Evolutionary conservation across 495 filamentous ascomycete genomes (phyloP).

Genomic region (Neurospora discreta): DNA sequence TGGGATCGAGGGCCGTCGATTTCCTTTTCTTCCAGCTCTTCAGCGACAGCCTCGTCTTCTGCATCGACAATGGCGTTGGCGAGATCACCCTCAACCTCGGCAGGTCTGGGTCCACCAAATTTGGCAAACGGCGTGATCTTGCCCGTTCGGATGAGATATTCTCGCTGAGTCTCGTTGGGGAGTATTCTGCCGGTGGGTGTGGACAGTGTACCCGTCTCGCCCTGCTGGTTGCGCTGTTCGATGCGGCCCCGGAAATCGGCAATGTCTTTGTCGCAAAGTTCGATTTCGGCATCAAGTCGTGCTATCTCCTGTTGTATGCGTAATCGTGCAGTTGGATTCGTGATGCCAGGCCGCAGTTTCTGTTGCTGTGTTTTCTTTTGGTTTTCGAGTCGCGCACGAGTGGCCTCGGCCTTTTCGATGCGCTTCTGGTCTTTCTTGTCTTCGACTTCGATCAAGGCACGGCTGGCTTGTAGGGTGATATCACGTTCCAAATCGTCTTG

Average conservation of each 20-base stretch:
- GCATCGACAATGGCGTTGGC: slow-evolving; percentile 66
- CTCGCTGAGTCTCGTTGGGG: slow-evolving; percentile 70
- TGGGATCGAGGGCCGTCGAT: slow-evolving; percentile 57
- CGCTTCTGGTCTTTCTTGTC: slow-evolving; percentile 81
- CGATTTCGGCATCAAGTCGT: slow-evolving; percentile 49
- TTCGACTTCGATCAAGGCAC: slow-evolving; percentile 66
- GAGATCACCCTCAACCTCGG: slow-evolving; percentile 49
- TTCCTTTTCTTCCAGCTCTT: slow-evolving; percentile 45
- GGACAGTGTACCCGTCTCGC: slow-evolving; percentile 29
- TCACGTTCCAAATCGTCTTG: slow-evolving; percentile 80
- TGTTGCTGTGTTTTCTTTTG: slow-evolving; percentile 33
- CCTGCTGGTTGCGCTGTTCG: slow-evolving; percentile 50
- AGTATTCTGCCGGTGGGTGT: slow-evolving; percentile 36
- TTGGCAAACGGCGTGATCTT: slow-evolving; percentile 94
- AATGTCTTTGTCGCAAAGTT: slow-evolving; percentile 54
- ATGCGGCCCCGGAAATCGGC: slow-evolving; percentile 70
- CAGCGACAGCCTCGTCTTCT: slow-evolving; percentile 46
- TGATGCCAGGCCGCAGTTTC: slow-evolving; percentile 26
- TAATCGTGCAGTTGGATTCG: slow-evolving; percentile 30
- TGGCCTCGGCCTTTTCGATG: slow-evolving; percentile 59
- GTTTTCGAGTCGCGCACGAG: slow-evolving; percentile 41
- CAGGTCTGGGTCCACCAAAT: slow-evolving; percentile 42
- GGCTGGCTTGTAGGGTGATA: slow-evolving; percentile 61
- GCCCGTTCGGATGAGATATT: slow-evolving; percentile 87
- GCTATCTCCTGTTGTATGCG: slow-evolving; percentile 51